A percentile compares a stretch with the other conserved stretches of the same genome.
phyloP scores from a whole-genome alignment of 257 asterid genomes.

The Rauvolfia tetraphylla region DNA sequence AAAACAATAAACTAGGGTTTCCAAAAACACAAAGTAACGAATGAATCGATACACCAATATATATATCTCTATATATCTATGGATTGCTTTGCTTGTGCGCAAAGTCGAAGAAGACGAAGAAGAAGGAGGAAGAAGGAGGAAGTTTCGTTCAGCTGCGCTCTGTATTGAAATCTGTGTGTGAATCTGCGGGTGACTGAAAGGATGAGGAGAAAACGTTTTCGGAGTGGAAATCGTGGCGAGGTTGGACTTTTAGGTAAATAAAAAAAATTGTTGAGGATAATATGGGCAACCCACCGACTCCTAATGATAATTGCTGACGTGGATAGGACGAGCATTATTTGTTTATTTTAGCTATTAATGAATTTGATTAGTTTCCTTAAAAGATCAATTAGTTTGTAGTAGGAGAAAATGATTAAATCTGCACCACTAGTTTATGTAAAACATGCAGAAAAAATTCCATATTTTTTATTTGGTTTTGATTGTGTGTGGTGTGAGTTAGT shows the following conservation, averaged over 20 bases:
- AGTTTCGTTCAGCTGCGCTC: neutral
- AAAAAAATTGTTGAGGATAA: conserved; percentile 5
- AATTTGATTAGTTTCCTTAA: neutral
- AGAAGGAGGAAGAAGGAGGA: neutral
- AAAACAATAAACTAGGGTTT: conserved; percentile 12
- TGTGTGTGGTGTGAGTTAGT: too few species aligned
- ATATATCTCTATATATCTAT: neutral
- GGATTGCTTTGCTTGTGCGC: conserved; percentile 22
- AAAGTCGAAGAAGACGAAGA: conserved; percentile 1
- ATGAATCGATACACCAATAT: neutral
- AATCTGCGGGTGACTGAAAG: neutral
- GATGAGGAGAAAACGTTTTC: conserved; percentile 8
- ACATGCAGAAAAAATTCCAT: neutral
- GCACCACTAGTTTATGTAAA: neutral
- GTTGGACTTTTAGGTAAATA: neutral
- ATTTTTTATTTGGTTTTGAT: neutral
- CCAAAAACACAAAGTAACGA: too few species aligned
- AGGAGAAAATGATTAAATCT: neutral
- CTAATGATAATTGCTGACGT: neutral
- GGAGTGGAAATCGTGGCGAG: conserved; percentile 11
- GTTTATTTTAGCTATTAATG: neutral
- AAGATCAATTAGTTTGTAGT: too few species aligned
- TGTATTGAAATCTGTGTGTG: neutral
- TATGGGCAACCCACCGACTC: neutral
- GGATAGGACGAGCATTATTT: neutral